A percentile compares a stretch with the other conserved stretches of the same genome.
phyloP scores from a whole-genome alignment of 495 filamentous ascomycete genomes.

The Podospora sp. region DNA sequence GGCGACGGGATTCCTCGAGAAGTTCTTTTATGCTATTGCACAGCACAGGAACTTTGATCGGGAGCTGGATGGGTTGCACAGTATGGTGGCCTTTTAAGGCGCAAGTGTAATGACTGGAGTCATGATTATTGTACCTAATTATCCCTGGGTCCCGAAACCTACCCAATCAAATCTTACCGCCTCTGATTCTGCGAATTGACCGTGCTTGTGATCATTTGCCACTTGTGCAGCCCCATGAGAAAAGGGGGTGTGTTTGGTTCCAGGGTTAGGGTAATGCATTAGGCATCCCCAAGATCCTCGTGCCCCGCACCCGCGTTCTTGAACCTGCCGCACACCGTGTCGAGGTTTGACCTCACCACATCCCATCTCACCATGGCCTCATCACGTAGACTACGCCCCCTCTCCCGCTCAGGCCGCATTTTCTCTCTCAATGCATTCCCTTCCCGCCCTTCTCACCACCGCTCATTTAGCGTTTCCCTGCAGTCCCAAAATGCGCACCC shows the following conservation, averaged over 20 bases:
- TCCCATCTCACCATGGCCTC: too few species aligned
- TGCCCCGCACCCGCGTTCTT: too few species aligned
- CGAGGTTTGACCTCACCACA: too few species aligned
- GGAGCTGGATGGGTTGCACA: slow-evolving; percentile 68
- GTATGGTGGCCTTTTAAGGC: slow-evolving; percentile 47
- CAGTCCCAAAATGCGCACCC: neutral
- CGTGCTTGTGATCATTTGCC: too few species aligned
- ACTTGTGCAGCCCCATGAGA: too few species aligned
- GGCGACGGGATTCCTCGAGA: slow-evolving; percentile 62
- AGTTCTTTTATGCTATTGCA: slow-evolving; percentile 66
- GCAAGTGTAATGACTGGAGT: neutral
- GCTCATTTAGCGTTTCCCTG: neutral
- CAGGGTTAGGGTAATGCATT: too few species aligned
- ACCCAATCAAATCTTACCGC: too few species aligned
- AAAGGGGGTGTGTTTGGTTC: too few species aligned
- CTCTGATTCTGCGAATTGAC: too few species aligned
- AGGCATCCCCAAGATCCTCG: too few species aligned
- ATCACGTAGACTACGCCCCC: neutral
- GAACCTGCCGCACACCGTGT: too few species aligned
- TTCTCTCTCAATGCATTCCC: neutral
- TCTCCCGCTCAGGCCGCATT: neutral
- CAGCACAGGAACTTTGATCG: slow-evolving; percentile 70
- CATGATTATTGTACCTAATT: neutral
- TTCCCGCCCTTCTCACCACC: neutral
- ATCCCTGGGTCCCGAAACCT: too few species aligned